Percentiles rank a stretch among this genome's conserved stretches.
These are phyloP conservation scores for Exophiala spinifera DNA, from an alignment of 2,329 filamentous ascomycete genomes.

Conservation along the genomic window DNA sequence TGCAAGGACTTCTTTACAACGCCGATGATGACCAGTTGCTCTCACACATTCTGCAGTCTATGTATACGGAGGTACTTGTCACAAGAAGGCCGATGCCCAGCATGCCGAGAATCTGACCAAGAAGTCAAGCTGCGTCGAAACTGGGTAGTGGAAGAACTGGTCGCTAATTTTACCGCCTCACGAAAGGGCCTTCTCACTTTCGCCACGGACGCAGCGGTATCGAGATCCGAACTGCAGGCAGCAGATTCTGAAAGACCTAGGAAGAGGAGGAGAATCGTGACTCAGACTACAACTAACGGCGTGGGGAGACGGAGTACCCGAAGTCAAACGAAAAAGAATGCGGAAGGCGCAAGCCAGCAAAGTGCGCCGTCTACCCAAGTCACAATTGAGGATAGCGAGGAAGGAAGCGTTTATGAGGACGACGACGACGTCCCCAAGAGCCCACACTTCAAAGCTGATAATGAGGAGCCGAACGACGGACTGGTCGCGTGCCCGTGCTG, in stretches of 20 bases:
- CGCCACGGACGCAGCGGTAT: slow-evolving; percentile 55
- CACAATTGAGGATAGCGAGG: slow-evolving; percentile 41
- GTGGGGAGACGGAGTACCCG: slow-evolving; percentile 52
- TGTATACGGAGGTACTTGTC: slow-evolving; percentile 87
- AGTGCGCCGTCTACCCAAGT: slow-evolving; percentile 28
- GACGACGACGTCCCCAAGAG: slow-evolving; percentile 1
- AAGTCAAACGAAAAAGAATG: slow-evolving; percentile 46
- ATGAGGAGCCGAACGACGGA: slow-evolving; percentile 60
- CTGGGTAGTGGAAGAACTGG: slow-evolving; percentile 78
- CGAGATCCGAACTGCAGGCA: slow-evolving; percentile 40
- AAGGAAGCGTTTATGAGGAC: slow-evolving; percentile 31
- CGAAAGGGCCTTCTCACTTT: slow-evolving; percentile 62
- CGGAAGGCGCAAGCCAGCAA: slow-evolving; percentile 37
- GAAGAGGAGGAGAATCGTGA: slow-evolving; percentile 28
- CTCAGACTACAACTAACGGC: slow-evolving; percentile 7
- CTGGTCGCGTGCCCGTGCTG: slow-evolving; percentile 84
- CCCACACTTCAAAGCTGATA: slow-evolving; percentile 19
- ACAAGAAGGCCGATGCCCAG: slow-evolving; percentile 80
- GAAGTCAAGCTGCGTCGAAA: slow-evolving; percentile 82
- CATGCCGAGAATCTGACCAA: slow-evolving; percentile 75
- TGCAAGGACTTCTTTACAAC: slow-evolving; percentile 97
- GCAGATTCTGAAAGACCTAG: slow-evolving; percentile 34
- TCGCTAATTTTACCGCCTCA: slow-evolving; percentile 70
- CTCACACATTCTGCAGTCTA: slow-evolving; percentile 92
- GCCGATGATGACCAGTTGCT: slow-evolving; percentile 91